Evolutionary conservation across 225 moss, liverwort and hornwort species (phyloP).

Genomic region (Bryum argenteum): DNA sequence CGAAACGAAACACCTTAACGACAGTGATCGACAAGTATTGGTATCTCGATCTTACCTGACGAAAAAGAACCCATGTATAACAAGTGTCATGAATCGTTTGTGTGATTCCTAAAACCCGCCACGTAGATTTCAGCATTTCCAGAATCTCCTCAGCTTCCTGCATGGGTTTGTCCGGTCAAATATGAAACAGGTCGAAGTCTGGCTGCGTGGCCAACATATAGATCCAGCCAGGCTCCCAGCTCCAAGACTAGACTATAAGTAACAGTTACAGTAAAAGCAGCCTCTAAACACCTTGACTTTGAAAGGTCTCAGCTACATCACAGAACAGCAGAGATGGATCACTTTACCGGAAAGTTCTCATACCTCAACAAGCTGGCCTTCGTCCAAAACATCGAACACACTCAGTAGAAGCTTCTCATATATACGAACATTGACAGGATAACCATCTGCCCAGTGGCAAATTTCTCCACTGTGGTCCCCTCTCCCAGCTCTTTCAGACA

Average conservation of each 20-base stretch:
- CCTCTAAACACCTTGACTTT: slow-evolving; percentile 19
- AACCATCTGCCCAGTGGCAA: slow-evolving; percentile 98
- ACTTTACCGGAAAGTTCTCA: slow-evolving; percentile 19
- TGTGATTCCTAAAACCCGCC: slow-evolving; percentile 89
- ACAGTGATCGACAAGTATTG: slow-evolving; percentile 1
- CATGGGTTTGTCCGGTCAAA: slow-evolving; percentile 16
- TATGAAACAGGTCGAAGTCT: slow-evolving; percentile 24
- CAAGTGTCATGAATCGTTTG: slow-evolving; percentile 93
- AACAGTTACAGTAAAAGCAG: not conserved
- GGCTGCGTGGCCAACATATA: slow-evolving; percentile 12
- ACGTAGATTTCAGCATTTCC: slow-evolving; percentile 93
- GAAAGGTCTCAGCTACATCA: slow-evolving; percentile 13
- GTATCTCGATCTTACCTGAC: slow-evolving; percentile 58
- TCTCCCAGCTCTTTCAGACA: slow-evolving; percentile 82
- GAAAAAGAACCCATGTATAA: slow-evolving; percentile 96
- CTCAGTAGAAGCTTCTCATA: slow-evolving; percentile 96
- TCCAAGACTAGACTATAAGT: slow-evolving; percentile 5
- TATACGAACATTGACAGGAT: slow-evolving; percentile 88
- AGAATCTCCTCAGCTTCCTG: slow-evolving; percentile 94
- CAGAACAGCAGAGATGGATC: slow-evolving; percentile 19
- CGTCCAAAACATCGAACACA: slow-evolving; percentile 91
- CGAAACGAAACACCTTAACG: slow-evolving; percentile 11
- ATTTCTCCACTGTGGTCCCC: slow-evolving; percentile 89
- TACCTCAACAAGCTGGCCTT: slow-evolving; percentile 90
- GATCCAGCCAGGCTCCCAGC: slow-evolving; percentile 17